Evolutionary conservation across 768 basidiomycete genomes (phyloP).

Genomic region (Hygrophoropsis aurantiaca): DNA sequence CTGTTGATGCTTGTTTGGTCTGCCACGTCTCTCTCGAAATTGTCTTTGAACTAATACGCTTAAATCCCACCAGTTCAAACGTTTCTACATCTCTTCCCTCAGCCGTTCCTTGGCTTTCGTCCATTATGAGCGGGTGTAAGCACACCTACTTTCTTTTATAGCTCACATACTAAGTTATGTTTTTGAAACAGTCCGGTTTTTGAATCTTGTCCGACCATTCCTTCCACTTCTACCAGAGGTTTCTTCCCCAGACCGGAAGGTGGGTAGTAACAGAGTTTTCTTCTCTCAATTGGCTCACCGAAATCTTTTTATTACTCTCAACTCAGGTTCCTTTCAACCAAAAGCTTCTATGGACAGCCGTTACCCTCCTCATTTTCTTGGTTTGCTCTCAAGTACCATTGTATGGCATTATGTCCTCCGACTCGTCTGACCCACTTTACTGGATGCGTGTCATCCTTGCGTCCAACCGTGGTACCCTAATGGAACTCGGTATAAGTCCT

Average conservation of each 20-base stretch:
- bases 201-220: slow-evolving; percentile 98
- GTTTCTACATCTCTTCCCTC: slow-evolving; percentile 17
- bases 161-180: slow-evolving; percentile 3
- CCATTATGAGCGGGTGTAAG: slow-evolving; percentile 81
- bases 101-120: slow-evolving; percentile 21
- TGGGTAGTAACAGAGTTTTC: slow-evolving; percentile 30
- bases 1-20: slow-evolving; percentile 26
- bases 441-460: slow-evolving; percentile 99
- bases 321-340: slow-evolving; percentile 93
- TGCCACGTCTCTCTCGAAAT: slow-evolving; percentile 25
- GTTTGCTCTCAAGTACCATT: slow-evolving; percentile 99
- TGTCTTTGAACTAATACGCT: background rate
- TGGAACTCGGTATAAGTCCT: slow-evolving; percentile 98
- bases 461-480: slow-evolving; percentile 96
- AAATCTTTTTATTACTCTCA: slow-evolving; percentile 4
- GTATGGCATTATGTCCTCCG: slow-evolving; percentile 99
- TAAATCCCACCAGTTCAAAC: slow-evolving; percentile 7
- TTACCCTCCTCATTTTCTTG: slow-evolving; percentile 98
- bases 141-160: slow-evolving; percentile 14
- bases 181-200: slow-evolving; percentile 77
- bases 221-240: slow-evolving; percentile 96
- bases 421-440: slow-evolving; percentile 98
- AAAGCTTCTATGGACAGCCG: slow-evolving; percentile 98
- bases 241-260: slow-evolving; percentile 96
- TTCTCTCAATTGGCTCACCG: slow-evolving; percentile 1